These are phyloP conservation scores for Aspergillus persii DNA, from an alignment of 2,329 filamentous ascomycete species.

Conservation along the genomic window DNA sequence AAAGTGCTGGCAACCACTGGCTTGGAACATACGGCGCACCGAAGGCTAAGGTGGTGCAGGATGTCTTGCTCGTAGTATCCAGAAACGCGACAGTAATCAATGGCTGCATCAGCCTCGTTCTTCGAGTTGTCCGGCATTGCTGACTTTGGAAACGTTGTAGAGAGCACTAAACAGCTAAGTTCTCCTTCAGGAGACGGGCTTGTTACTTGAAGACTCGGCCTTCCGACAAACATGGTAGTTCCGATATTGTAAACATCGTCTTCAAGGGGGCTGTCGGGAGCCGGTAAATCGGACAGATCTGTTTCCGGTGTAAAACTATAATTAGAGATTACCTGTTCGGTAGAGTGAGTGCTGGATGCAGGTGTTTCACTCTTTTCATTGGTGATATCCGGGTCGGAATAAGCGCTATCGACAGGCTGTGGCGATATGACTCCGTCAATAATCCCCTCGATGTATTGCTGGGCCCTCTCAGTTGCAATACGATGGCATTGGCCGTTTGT, in stretches of 20 bases:
- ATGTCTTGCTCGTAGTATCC: neutral
- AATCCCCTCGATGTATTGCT: slow-evolving; percentile 4
- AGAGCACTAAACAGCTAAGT: neutral
- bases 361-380: neutral
- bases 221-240: neutral
- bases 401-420: neutral
- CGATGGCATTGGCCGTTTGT: slow-evolving; percentile 1
- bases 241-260: neutral
- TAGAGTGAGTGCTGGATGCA: neutral
- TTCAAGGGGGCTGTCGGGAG: neutral
- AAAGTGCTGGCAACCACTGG: neutral
- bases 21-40: neutral
- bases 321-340: neutral
- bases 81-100: neutral
- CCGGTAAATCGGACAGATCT: neutral
- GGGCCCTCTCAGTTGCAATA: neutral
- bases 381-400: neutral
- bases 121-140: neutral
- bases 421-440: neutral
- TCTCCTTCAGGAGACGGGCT: neutral
- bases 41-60: neutral
- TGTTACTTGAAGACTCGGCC: neutral
- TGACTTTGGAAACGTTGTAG: neutral
- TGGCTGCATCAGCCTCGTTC: neutral
- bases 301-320: neutral